These are phyloP conservation scores for Chytriomyces sp. DNA, from an alignment of 192 early-diverging fungal species.

Conservation along the genomic window DNA sequence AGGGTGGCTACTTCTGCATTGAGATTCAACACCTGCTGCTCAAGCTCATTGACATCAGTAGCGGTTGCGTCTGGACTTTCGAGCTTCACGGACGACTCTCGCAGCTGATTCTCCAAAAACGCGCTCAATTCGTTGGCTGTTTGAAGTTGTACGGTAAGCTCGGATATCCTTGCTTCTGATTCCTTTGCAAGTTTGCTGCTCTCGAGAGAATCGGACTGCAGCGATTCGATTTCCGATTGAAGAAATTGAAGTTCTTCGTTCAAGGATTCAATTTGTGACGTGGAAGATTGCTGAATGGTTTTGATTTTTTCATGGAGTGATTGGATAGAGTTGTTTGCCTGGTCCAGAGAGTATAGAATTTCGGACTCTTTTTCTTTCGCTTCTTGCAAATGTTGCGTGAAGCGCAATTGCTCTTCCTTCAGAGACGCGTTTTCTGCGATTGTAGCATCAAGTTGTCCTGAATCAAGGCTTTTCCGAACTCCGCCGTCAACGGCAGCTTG, in stretches of 20 bases:
- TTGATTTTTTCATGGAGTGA: not conserved
- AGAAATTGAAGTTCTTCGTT: slow-evolving; percentile 7
- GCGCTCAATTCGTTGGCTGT: not conserved
- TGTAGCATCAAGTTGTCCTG: not conserved
- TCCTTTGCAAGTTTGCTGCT: not conserved
- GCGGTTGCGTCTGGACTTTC: not conserved
- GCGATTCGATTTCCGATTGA: slow-evolving; percentile 14
- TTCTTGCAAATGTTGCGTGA: not conserved
- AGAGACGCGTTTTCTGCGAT: not conserved
- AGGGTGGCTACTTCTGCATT: not conserved
- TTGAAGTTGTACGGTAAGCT: not conserved
- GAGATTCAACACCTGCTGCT: not conserved
- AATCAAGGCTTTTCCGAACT: not conserved
- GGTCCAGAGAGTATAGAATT: not conserved
- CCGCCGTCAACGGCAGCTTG: not conserved
- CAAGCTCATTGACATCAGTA: not conserved
- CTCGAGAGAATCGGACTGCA: not conserved
- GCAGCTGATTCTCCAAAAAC: not conserved
- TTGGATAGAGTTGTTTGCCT: not conserved
- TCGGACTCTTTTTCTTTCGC: not conserved
- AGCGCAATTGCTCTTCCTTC: not conserved
- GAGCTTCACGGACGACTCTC: not conserved
- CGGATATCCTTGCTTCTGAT: not conserved
- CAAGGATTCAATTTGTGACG: not conserved
- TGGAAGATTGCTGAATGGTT: not conserved